Percentiles rank a stretch among this genome's conserved stretches.
Evolutionary conservation across 176 grass and related monocot genomes (phyloP).

Genomic region (Oryza australiensis): DNA sequence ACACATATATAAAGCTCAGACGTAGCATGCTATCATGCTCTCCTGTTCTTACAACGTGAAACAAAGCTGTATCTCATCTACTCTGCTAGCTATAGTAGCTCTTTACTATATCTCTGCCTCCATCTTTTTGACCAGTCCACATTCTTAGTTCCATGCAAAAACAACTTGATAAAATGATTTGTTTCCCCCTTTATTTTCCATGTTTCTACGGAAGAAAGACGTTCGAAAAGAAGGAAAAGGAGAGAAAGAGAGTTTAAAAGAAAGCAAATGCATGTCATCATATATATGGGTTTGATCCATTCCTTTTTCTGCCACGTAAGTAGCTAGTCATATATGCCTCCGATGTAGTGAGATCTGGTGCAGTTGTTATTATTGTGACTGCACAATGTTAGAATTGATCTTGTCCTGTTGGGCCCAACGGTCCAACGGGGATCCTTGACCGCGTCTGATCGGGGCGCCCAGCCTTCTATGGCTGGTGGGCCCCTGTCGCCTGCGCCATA

Average conservation of each 20-base stretch:
- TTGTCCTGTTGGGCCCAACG: too few species aligned
- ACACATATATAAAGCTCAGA: conserved; percentile 1
- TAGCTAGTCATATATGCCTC: not conserved
- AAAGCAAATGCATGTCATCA: conserved; percentile 15
- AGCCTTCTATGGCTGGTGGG: too few species aligned
- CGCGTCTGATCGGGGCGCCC: too few species aligned
- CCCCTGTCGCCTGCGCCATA: too few species aligned
- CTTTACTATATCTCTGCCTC: conserved; percentile 1
- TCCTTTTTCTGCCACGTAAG: not conserved
- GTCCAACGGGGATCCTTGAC: too few species aligned
- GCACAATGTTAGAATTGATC: too few species aligned
- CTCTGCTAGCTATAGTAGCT: not conserved
- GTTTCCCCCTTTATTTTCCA: conserved; percentile 2
- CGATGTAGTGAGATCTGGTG: too few species aligned
- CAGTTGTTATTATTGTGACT: too few species aligned
- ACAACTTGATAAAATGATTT: conserved; percentile 44
- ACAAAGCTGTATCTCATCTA: not conserved
- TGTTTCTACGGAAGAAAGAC: conserved; percentile 47
- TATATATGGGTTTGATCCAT: conserved; percentile 26
- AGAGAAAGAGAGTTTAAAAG: conserved; percentile 8
- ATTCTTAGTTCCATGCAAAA: conserved; percentile 25
- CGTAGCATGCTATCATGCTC: conserved; percentile 17
- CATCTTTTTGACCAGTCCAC: conserved; percentile 57
- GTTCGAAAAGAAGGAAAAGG: conserved; percentile 41
- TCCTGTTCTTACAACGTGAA: not conserved